Base-by-base conservation (phyloP, 192 early-diverging fungal genomes). In the Coemansia sp. region DNA sequence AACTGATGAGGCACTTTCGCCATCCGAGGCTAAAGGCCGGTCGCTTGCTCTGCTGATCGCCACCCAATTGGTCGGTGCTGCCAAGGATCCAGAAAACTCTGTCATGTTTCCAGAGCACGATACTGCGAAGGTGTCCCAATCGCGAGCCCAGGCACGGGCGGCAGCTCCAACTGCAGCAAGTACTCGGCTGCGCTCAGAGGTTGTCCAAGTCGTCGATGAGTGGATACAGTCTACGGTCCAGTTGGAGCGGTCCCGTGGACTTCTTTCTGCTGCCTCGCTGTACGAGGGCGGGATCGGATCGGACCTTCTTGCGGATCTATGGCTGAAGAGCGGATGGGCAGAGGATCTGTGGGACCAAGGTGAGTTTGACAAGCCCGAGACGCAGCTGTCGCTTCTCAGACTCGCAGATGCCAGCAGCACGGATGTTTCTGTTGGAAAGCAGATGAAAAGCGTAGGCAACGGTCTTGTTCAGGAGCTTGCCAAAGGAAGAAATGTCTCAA, bases 331-430 rank as follows among this genome's bases (percentile, higher is more conserved):
- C 25, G 89, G 88, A 0, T 69, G 92, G 6, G 62, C 92, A 13
- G 88, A 83, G 28, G 89, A 91, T 22, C 82, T 94, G 30, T 84
- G 92, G 82, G 93, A 95, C 59, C 82, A 83, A 44, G 75, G 91
- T 41, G 93, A 95, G 54, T 85, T 89, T 61, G 93, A 95, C 62
- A 67, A 68, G 9, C 78, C 65, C 19, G 70, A 75, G 10, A 84
- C 90, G 6, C 91, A 95, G 67, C 70, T 88, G 22, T 84, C 87
- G 2, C 68, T 88, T 17, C 48, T 78, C 57, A 23, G 28, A 2
- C 40, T 78, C 47, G 75, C 75, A 2, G 75, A 78, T 27, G 62
- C 62, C 3, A 45, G 69, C n/a, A 65, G 68, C 86, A 9, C 85
- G 82, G 62, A 83, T 74, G 15, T 76, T 87, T 22, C 84, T 81